Percentiles rank a stretch among this genome's conserved stretches.
phyloP scores from a whole-genome alignment of 768 basidiomycete species.

The Termitomyces bulborhizus region DNA sequence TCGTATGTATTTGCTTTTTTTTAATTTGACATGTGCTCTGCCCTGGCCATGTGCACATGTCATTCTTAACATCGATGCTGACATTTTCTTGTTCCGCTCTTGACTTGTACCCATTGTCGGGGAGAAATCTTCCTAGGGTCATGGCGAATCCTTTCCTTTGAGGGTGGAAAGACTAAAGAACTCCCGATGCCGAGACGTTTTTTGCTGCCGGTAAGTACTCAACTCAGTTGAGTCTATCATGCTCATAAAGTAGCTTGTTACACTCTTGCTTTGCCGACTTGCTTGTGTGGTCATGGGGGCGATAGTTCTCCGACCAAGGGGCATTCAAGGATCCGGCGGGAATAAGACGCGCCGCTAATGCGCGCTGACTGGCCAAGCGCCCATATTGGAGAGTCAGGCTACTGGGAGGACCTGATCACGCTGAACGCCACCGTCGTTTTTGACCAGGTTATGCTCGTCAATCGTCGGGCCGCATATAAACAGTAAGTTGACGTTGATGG shows the following conservation, averaged over 20 bases:
- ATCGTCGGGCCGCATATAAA: constrained; percentile 55
- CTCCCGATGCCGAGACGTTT: constrained; percentile 25
- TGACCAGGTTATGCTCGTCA: constrained; percentile 53
- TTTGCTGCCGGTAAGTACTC: constrained; percentile 26
- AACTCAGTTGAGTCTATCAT: not conserved
- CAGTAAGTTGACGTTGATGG: constrained; percentile 17
- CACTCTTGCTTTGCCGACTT: not conserved
- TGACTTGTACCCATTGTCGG: constrained; percentile 42
- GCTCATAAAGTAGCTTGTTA: not conserved
- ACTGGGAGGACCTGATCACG: constrained; percentile 56
- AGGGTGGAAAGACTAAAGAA: constrained; percentile 13
- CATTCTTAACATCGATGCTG: not conserved
- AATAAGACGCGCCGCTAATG: constrained; percentile 56
- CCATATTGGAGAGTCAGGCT: constrained; percentile 48
- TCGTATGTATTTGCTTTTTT: constrained; percentile 10
- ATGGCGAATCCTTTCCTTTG: constrained; percentile 31
- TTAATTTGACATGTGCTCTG: not conserved
- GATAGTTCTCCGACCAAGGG: constrained; percentile 18
- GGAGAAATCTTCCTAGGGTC: constrained; percentile 39
- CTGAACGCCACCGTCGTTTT: constrained; percentile 49
- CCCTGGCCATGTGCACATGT: not conserved
- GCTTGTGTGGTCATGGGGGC: not conserved
- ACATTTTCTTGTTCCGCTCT: not conserved
- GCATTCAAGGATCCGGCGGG: constrained; percentile 47
- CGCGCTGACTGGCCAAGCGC: constrained; percentile 57